Evolutionary conservation across 139 green algal species (phyloP).

Genomic region (Pseudopediastrum boryanum): DNA sequence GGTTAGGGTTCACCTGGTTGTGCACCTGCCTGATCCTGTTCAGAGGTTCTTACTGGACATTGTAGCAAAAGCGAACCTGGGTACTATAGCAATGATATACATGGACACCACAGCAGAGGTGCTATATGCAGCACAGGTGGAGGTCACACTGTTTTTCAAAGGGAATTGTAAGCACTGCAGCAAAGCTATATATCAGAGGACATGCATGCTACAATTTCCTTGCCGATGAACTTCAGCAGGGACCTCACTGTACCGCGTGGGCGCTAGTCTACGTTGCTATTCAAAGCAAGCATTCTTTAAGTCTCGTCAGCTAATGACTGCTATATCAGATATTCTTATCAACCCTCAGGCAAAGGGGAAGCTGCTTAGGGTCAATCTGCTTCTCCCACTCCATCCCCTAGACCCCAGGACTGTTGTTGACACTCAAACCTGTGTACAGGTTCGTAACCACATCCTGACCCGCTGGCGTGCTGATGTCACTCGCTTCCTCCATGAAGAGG

Average conservation of each 20-base stretch:
- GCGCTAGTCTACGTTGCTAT: not conserved
- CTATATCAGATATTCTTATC: not conserved
- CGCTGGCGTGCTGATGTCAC: conserved; percentile 61
- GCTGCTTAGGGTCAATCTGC: not conserved
- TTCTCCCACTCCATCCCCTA: no score
- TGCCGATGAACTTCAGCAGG: no score
- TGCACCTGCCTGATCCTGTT: not conserved
- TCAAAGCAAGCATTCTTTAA: not conserved
- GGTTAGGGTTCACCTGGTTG: not conserved
- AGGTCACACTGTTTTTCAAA: not conserved
- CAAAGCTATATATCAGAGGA: no score
- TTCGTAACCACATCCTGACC: conserved; percentile 75
- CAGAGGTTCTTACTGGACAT: not conserved
- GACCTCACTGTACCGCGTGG: no score
- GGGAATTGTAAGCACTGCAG: no score
- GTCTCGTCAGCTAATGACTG: not conserved
- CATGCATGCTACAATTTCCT: no score
- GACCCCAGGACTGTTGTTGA: no score
- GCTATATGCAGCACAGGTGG: not conserved
- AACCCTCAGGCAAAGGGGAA: not conserved
- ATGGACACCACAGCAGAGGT: not conserved
- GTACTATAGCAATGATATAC: not conserved
- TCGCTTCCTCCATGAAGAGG: conserved; percentile 51
- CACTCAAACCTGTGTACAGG: no score
- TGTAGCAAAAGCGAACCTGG: not conserved